These are phyloP conservation scores for Neofusicoccum kwambonambiense DNA, from an alignment of 2,329 filamentous ascomycete genomes.

Conservation along the genomic window DNA sequence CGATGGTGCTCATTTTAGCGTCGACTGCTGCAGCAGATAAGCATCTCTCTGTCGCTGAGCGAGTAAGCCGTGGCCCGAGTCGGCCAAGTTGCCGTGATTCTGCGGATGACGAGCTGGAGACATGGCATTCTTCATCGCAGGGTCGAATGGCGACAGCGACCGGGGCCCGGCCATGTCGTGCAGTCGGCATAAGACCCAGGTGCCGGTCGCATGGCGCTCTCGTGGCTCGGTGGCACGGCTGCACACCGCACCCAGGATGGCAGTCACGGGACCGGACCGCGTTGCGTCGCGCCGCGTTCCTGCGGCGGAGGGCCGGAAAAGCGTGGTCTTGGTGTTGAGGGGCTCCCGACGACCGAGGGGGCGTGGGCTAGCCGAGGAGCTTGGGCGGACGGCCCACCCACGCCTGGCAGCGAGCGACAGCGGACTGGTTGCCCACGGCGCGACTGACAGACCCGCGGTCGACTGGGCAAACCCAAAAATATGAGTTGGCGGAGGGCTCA, in stretches of 20 bases:
- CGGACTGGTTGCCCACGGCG: not conserved
- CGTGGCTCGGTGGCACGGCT: not conserved
- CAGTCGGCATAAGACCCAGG: not conserved
- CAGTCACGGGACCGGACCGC: not conserved
- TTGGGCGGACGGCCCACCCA: not conserved
- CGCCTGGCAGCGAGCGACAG: not conserved
- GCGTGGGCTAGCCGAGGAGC: not conserved
- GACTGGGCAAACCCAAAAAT: not conserved
- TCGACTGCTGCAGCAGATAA: not conserved
- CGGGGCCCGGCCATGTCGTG: not conserved
- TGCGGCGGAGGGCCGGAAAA: not conserved
- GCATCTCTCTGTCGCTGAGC: not conserved
- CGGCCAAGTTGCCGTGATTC: not conserved
- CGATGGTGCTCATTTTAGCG: conserved; percentile 15
- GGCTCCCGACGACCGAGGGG: not conserved
- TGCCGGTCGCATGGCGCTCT: not conserved
- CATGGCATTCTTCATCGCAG: not conserved
- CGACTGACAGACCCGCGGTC: not conserved
- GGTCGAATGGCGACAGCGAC: not conserved
- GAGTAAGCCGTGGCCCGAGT: not conserved
- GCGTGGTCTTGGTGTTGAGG: not conserved
- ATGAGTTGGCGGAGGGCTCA: not conserved
- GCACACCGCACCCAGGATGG: not conserved
- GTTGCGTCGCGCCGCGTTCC: not conserved
- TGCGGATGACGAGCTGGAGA: not conserved